phyloP scores from a whole-genome alignment of 306 rosid genomes.

The apple (Malus domestica) region DNA sequence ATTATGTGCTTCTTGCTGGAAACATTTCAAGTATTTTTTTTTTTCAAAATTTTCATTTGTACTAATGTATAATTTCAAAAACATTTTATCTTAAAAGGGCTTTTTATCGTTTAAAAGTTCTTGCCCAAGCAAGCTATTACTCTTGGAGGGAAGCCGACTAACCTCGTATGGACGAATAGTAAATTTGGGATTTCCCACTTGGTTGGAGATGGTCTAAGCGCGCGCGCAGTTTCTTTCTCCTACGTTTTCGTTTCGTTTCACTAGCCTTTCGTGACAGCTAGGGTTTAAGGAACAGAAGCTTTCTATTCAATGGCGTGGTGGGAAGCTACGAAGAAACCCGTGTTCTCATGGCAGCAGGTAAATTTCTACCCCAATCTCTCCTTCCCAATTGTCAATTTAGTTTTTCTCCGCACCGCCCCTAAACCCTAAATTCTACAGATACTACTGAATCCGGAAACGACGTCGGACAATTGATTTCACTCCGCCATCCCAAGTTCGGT shows the following conservation, averaged over 20 bases:
- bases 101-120: too few species aligned
- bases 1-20: too few species aligned
- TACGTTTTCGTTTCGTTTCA: background rate
- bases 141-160: too few species aligned
- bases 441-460: slow-evolving; percentile 41
- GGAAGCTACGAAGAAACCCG: slow-evolving; percentile 57
- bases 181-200: too few species aligned
- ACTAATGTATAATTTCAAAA: too few species aligned
- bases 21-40: too few species aligned
- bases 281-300: slow-evolving; percentile 11
- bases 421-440: slow-evolving; percentile 29
- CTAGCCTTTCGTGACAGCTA: background rate
- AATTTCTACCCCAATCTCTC: background rate
- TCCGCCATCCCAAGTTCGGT: slow-evolving; percentile 89
- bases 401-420: background rate
- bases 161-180: too few species aligned
- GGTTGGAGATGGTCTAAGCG: too few species aligned
- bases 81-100: too few species aligned
- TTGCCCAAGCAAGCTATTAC: too few species aligned
- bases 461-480: slow-evolving; percentile 39
- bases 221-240: background rate
- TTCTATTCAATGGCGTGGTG: slow-evolving; percentile 50
- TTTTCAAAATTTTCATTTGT: too few species aligned
- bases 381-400: background rate
- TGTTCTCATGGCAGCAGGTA: slow-evolving; percentile 70